Evolutionary conservation across 2,329 filamentous ascomycete genomes (phyloP), one percentile per base, ranked within the genome.

Genomic region (Aspergillus tanneri): DNA sequence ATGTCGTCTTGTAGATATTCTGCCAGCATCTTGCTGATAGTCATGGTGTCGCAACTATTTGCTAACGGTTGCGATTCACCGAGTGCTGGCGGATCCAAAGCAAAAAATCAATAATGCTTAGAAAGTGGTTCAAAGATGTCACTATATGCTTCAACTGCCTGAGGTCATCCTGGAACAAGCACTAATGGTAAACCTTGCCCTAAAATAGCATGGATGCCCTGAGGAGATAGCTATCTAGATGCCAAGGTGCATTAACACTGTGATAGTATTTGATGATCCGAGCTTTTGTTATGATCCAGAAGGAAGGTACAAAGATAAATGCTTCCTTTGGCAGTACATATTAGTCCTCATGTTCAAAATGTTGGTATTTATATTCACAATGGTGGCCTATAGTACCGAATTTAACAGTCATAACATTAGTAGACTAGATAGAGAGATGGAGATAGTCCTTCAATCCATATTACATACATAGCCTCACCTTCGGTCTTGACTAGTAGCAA

Each of bases 131-230:
- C 53, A 37, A 63, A 54, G 35, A 63, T 38, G 7, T 53, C 49
- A 32, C 48, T 53, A 27, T 47, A 63, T 2, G 60, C 60, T 46
- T 62, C 59, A 23, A 58, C 60, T 24, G 60, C 62, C 49, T 63
- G 53, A 9, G 60, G 58, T 57, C 58, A 61, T 32, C 58, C 58
- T 46, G 58, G 38, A 14, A 62, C 39, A 39, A 62, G 60, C 21
- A 64, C 41, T 7, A 63, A 21, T 10, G 60, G 53, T 10, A 54
- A 47, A 8, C 54, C 55, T 48, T 54, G 53, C 9, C 61, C 61
- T 18, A 57, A 43, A 39, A 61, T 50, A 36, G 60, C 61, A 28
- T 53, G 53, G 43, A 62, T 47, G 14, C 58, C 58, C 37, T 58
- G 52, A 23, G 55, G 54, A 41, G 45, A 23, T 54, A 50, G 54